phyloP scores from a whole-genome alignment of 106 monocot species.

The Acorus gramineus region DNA sequence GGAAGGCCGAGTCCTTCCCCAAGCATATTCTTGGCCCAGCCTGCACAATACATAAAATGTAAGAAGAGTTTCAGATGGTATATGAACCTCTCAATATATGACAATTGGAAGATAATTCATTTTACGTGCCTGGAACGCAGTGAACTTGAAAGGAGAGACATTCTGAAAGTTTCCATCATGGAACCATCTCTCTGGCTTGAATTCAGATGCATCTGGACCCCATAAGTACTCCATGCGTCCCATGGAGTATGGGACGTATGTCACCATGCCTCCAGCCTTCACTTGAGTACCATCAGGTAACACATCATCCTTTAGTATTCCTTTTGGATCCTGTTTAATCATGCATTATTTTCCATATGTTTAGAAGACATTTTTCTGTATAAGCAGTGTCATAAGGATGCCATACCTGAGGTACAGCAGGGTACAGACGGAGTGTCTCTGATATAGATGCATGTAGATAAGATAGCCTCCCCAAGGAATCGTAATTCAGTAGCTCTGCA shows the following conservation, averaged over 20 bases:
- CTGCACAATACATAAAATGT: conserved; percentile 17
- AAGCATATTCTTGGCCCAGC: conserved; percentile 87
- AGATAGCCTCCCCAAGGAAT: conserved; percentile 42
- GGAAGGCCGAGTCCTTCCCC: conserved; percentile 84
- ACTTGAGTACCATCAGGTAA: conserved; percentile 77
- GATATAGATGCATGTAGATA: conserved; percentile 76
- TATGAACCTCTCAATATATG: no score
- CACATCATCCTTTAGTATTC: conserved; percentile 64
- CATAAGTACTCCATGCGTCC: conserved; percentile 85
- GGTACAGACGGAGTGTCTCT: conserved; percentile 77
- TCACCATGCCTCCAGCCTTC: conserved; percentile 60
- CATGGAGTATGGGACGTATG: conserved; percentile 82
- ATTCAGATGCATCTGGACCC: conserved; percentile 58
- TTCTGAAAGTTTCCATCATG: conserved; percentile 43
- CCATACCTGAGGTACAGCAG: conserved; percentile 81
- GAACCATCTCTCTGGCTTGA: conserved; percentile 80
- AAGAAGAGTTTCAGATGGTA: no score
- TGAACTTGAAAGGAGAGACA: conserved; percentile 83
- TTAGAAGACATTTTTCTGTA: no score
- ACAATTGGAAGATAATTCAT: no score
- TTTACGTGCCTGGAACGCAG: conserved; percentile 65
- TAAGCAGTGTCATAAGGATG: neutral
- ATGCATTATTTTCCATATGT: neutral
- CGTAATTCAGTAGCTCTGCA: conserved; percentile 52
- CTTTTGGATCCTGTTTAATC: conserved; percentile 62